A percentile compares a stretch with the other conserved stretches of the same genome.
Evolutionary conservation across 176 grass and related monocot genomes (phyloP).

Genomic region (Aechmea fasciata): DNA sequence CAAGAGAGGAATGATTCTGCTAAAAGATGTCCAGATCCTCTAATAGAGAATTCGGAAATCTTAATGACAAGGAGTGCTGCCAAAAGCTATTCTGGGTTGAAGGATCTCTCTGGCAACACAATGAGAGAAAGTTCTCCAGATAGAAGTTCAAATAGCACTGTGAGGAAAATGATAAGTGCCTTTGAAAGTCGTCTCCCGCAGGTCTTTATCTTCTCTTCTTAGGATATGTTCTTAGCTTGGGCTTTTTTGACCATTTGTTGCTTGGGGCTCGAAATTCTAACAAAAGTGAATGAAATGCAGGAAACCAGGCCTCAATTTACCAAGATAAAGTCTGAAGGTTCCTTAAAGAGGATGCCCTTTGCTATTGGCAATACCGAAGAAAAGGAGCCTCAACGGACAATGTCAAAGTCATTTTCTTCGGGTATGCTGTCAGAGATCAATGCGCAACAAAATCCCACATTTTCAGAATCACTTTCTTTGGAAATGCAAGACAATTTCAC

Average conservation of each 20-base stretch:
- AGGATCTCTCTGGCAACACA: not conserved
- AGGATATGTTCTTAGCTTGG: not conserved
- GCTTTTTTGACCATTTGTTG: constrained; percentile 6
- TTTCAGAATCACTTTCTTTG: constrained; percentile 4
- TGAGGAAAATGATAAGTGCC: constrained; percentile 40
- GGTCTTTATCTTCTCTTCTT: constrained; percentile 18
- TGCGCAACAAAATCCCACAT: constrained; percentile 19
- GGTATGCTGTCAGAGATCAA: constrained; percentile 21
- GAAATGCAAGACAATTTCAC: not conserved
- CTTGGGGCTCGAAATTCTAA: constrained; percentile 2
- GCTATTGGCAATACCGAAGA: constrained; percentile 23
- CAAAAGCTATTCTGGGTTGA: constrained; percentile 1
- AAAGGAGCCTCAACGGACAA: constrained; percentile 16
- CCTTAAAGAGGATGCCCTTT: constrained; percentile 18
- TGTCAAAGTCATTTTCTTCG: constrained; percentile 33
- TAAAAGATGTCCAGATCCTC: not conserved
- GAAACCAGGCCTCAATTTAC: constrained; percentile 5
- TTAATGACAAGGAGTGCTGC: constrained; percentile 9
- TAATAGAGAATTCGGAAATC: constrained; percentile 3
- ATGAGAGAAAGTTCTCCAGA: constrained; percentile 7
- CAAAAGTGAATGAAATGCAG: constrained; percentile 23
- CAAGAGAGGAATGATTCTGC: not conserved
- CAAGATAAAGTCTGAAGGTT: constrained; percentile 20
- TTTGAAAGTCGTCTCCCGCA: constrained; percentile 27
- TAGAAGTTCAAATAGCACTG: constrained; percentile 17